Conservation (phyloP, 129 eudicot species). For the Lactuca sativa region DNA sequence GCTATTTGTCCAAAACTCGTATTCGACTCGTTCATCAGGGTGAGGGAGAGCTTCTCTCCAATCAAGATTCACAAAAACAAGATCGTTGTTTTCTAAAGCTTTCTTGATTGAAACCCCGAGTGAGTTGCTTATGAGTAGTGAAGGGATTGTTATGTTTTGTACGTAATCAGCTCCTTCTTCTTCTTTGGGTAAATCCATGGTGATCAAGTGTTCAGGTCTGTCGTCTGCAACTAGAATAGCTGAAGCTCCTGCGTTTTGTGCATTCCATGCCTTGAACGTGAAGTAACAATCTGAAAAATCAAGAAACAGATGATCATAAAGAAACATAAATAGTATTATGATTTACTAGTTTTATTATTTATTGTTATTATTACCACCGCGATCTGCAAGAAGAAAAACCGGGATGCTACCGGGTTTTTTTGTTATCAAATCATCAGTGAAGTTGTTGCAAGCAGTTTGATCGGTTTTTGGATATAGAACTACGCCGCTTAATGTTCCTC, state of each 20-base stretch:
- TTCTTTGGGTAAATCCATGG: slow-evolving; percentile 81
- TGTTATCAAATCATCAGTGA: slow-evolving; percentile 46
- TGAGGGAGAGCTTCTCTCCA: slow-evolving; percentile 88
- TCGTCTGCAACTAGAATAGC: slow-evolving; percentile 79
- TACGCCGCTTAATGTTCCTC: slow-evolving; percentile 66
- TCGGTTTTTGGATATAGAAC: slow-evolving; percentile 55
- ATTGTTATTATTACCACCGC: slow-evolving; percentile 55
- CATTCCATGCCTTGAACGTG: slow-evolving; percentile 84
- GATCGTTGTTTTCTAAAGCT: slow-evolving; percentile 44
- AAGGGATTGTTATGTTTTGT: slow-evolving; percentile 70
- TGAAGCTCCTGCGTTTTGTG: slow-evolving; percentile 82
- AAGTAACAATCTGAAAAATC: slow-evolving; percentile 62
- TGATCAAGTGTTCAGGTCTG: slow-evolving; percentile 57
- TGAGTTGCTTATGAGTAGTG: slow-evolving; percentile 59
- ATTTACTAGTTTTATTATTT: neutral
- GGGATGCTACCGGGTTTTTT: slow-evolving; percentile 64
- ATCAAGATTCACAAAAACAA: slow-evolving; percentile 61
- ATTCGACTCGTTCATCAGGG: slow-evolving; percentile 82
- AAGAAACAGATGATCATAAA: neutral
- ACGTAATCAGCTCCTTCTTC: slow-evolving; percentile 45
- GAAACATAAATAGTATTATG: neutral
- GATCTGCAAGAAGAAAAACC: slow-evolving; percentile 72
- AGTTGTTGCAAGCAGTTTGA: slow-evolving; percentile 53
- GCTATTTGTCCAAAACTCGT: slow-evolving; percentile 86
- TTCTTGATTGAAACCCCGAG: slow-evolving; percentile 63